These are phyloP conservation scores for Claviceps humidiphila DNA, from an alignment of 2,329 filamentous ascomycete genomes.

Conservation along the genomic window DNA sequence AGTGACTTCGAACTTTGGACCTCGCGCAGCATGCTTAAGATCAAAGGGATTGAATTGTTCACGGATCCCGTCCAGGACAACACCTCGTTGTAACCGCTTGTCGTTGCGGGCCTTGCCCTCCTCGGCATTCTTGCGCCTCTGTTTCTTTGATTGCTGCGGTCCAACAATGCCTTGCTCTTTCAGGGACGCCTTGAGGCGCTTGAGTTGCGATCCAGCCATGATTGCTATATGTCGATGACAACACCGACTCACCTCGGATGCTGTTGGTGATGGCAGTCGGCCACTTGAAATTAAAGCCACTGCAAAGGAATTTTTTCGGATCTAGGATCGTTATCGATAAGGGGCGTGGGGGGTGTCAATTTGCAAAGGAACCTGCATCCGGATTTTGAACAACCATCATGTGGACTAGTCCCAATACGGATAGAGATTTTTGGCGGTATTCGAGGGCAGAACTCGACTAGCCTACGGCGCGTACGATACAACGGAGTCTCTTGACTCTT, in stretches of 20 bases:
- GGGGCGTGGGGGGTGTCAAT: background rate
- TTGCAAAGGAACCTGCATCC: background rate
- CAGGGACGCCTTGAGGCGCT: slow-evolving; percentile 84
- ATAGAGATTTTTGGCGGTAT: slow-evolving; percentile 10
- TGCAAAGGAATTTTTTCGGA: slow-evolving; percentile 3
- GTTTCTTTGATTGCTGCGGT: slow-evolving; percentile 89
- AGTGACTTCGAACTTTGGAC: slow-evolving; percentile 75
- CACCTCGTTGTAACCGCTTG: slow-evolving; percentile 63
- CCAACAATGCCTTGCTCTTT: slow-evolving; percentile 81
- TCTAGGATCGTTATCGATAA: slow-evolving; percentile 8
- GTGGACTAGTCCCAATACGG: slow-evolving; percentile 1
- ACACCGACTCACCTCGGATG: slow-evolving; percentile 3
- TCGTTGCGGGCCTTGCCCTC: slow-evolving; percentile 52
- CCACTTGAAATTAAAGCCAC: background rate
- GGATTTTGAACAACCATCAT: background rate
- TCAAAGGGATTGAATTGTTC: slow-evolving; percentile 98
- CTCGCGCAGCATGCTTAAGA: slow-evolving; percentile 64
- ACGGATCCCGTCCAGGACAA: slow-evolving; percentile 72
- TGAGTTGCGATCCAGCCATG: slow-evolving; percentile 95
- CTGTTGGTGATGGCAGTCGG: slow-evolving; percentile 4
- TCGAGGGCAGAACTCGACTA: slow-evolving; percentile 9
- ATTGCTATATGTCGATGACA: slow-evolving; percentile 11
- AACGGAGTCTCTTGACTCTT: no score
- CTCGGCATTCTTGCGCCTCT: slow-evolving; percentile 62
- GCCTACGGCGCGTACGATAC: background rate